Conservation (phyloP, 2,329 filamentous ascomycete genomes). For the Emydomyces testavorans region DNA sequence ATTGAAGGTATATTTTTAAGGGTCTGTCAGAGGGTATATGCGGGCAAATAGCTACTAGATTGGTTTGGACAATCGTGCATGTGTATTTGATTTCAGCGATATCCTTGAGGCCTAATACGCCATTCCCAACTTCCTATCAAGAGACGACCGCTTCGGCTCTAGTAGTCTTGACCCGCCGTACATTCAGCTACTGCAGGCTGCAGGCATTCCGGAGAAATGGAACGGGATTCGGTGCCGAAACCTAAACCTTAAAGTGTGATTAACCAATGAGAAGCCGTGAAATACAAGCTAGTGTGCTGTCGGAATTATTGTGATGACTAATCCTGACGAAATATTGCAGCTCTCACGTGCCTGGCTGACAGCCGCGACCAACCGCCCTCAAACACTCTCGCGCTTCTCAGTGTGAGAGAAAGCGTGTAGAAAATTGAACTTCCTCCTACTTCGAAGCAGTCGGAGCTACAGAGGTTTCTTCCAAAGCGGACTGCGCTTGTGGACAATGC, state of each 20-base stretch:
- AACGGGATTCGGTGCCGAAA: constrained; percentile 4
- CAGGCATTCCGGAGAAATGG: neutral
- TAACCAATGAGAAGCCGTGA: neutral
- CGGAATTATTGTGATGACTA: neutral
- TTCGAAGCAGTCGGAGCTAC: neutral
- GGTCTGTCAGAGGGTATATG: too few relatives aligned
- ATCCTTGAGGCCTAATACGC: too few relatives aligned
- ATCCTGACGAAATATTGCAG: constrained; percentile 4
- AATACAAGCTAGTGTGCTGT: neutral
- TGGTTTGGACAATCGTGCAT: neutral
- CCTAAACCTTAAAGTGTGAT: neutral
- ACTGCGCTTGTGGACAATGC: constrained; percentile 5
- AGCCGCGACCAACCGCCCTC: constrained; percentile 10
- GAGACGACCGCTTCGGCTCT: too few relatives aligned
- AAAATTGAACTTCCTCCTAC: too few relatives aligned
- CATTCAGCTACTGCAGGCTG: too few relatives aligned
- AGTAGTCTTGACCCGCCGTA: neutral
- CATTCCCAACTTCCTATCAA: too few relatives aligned
- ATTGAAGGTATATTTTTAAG: too few relatives aligned
- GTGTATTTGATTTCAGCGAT: neutral
- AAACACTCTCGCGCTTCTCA: neutral
- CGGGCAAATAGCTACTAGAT: neutral
- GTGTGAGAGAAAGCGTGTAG: too few relatives aligned
- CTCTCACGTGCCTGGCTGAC: neutral
- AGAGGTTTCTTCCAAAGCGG: neutral